These are phyloP conservation scores for Phanerochaete sordida DNA, from an alignment of 768 basidiomycete species.

Conservation along the genomic window DNA sequence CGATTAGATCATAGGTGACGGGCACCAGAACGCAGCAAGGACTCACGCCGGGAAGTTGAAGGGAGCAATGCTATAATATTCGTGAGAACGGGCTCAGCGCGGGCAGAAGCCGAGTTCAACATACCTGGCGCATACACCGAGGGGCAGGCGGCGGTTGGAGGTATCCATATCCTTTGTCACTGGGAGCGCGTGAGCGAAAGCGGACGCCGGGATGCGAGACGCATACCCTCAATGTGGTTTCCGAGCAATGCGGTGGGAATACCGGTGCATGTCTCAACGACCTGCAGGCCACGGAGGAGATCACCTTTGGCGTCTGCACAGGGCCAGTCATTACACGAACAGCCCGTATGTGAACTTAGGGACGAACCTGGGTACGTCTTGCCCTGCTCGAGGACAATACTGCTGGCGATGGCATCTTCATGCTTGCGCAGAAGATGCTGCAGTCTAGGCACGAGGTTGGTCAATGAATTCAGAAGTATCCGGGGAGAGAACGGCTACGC, in stretches of 20 bases:
- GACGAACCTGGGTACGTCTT: conserved; percentile 79
- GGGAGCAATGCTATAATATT: conserved; percentile 59
- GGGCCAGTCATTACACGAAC: no score
- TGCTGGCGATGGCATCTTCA: conserved; percentile 79
- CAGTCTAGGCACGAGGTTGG: conserved; percentile 47
- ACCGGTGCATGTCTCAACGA: conserved; percentile 75
- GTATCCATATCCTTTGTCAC: conserved; percentile 98
- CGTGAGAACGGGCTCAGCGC: neutral
- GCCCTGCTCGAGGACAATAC: conserved; percentile 94
- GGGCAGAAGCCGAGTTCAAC: neutral
- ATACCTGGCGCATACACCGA: conserved; percentile 81
- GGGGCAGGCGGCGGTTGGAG: conserved; percentile 73
- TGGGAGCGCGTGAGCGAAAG: conserved; percentile 22
- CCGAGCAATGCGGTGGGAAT: conserved; percentile 85
- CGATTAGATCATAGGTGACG: no score
- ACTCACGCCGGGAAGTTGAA: conserved; percentile 89
- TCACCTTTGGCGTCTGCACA: conserved; percentile 88
- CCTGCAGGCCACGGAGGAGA: conserved; percentile 87
- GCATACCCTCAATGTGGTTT: conserved; percentile 84
- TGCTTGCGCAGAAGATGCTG: conserved; percentile 85
- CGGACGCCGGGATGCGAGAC: neutral
- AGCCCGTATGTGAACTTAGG: no score
- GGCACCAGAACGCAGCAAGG: no score
- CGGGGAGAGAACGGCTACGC: conserved; percentile 26
- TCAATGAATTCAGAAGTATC: neutral